Percentiles rank a stretch among this genome's conserved stretches.
phyloP scores from a whole-genome alignment of 2,329 filamentous ascomycete genomes.

The Fusarium equiseti region DNA sequence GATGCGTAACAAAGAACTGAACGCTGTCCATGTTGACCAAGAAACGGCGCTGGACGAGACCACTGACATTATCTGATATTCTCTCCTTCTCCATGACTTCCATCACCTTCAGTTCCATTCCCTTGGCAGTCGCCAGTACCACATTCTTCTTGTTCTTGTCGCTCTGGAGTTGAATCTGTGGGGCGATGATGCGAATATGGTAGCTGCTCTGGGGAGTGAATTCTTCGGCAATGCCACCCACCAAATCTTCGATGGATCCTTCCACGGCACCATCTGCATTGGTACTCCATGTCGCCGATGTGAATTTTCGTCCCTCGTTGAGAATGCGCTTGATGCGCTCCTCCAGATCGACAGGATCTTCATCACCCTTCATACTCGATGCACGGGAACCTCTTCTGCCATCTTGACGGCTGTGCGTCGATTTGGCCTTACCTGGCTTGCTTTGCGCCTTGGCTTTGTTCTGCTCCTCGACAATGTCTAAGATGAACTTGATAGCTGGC shows the following conservation, averaged over 20 bases:
- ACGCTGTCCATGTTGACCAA: slow-evolving; percentile 96
- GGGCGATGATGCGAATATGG: slow-evolving; percentile 92
- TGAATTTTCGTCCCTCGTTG: slow-evolving; percentile 84
- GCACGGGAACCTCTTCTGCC: slow-evolving; percentile 53
- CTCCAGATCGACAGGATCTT: slow-evolving; percentile 76
- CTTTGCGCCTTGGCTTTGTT: slow-evolving; percentile 71
- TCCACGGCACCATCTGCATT: slow-evolving; percentile 52
- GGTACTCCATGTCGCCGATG: slow-evolving; percentile 56
- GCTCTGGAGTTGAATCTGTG: slow-evolving; percentile 97
- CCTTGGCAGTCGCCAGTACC: slow-evolving; percentile 95
- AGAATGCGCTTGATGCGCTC: slow-evolving; percentile 89
- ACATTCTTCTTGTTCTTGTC: slow-evolving; percentile 98
- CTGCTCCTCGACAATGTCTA: slow-evolving; percentile 97
- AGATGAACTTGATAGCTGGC: slow-evolving; percentile 95
- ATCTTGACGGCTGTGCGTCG: slow-evolving; percentile 47
- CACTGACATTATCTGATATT: slow-evolving; percentile 91
- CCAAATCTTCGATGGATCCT: slow-evolving; percentile 71
- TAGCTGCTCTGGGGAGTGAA: slow-evolving; percentile 95
- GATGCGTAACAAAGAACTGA: slow-evolving; percentile 97
- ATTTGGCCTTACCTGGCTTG: slow-evolving; percentile 48
- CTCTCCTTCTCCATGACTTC: slow-evolving; percentile 98
- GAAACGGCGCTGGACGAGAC: slow-evolving; percentile 93
- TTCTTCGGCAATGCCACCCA: slow-evolving; percentile 83
- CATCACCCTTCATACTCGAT: slow-evolving; percentile 58
- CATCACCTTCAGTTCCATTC: slow-evolving; percentile 97